These are phyloP conservation scores for Aspergillus chevalieri DNA, from an alignment of 2,329 filamentous ascomycete genomes.

Conservation along the genomic window DNA sequence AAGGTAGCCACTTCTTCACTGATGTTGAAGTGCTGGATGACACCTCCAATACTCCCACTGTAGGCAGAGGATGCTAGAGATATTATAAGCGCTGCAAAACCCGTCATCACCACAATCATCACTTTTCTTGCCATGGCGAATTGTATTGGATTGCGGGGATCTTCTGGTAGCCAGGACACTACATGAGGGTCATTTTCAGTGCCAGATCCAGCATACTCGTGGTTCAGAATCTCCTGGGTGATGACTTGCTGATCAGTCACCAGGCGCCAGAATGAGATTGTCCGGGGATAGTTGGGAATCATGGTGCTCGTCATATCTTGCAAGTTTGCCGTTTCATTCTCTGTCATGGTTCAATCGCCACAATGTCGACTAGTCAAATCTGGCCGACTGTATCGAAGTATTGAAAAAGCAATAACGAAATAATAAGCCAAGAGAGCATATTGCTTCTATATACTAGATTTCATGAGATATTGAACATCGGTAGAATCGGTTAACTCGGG, in stretches of 20 bases:
- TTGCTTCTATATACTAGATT: not conserved
- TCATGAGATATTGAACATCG: not conserved
- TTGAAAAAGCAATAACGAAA: not conserved
- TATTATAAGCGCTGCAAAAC: constrained; percentile 6
- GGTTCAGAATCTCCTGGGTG: constrained; percentile 6
- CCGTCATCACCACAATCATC: constrained; percentile 7
- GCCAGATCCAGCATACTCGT: constrained; percentile 7
- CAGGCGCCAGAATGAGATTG: constrained; percentile 11
- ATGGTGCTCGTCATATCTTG: not conserved
- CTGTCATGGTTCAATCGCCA: not conserved
- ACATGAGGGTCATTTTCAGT: constrained; percentile 10
- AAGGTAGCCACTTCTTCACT: constrained; percentile 7
- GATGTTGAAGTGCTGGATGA: constrained; percentile 7
- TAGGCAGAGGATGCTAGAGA: constrained; percentile 9
- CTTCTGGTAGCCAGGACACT: constrained; percentile 10
- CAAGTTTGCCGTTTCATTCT: not conserved
- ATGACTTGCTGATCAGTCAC: constrained; percentile 9
- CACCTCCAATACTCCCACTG: constrained; percentile 6
- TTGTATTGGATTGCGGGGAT: constrained; percentile 9
- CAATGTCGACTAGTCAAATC: not conserved
- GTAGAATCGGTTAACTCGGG: not conserved
- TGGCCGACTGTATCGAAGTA: not conserved
- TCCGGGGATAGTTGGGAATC: not conserved
- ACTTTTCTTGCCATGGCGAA: constrained; percentile 3
- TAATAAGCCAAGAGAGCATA: not conserved